These are phyloP conservation scores for Wilcoxina mikolae DNA, from an alignment of 495 filamentous ascomycete species.

Conservation along the genomic window DNA sequence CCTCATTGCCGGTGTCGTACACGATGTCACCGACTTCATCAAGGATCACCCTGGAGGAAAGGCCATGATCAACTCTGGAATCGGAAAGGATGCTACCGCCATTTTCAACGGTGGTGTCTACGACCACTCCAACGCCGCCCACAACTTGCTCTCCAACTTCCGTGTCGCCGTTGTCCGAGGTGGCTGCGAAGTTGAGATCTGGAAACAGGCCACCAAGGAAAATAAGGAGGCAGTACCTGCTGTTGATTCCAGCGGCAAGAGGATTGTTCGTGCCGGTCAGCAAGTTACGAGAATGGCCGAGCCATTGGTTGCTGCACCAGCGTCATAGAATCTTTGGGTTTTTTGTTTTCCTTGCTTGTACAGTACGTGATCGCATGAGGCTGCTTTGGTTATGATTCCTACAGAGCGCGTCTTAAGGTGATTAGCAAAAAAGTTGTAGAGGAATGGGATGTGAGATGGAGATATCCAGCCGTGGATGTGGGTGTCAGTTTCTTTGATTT, in stretches of 20 bases:
- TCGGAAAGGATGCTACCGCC: slow-evolving; percentile 95
- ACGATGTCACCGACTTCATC: slow-evolving; percentile 90
- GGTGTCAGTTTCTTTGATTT: no score
- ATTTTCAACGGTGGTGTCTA: slow-evolving; percentile 99
- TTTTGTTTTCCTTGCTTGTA: no score
- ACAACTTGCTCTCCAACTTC: slow-evolving; percentile 95
- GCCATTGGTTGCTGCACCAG: slow-evolving; percentile 56
- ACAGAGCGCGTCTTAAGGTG: no score
- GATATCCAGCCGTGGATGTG: no score
- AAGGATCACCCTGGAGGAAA: slow-evolving; percentile 95
- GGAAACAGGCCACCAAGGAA: slow-evolving; percentile 88
- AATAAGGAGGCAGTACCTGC: slow-evolving; percentile 69
- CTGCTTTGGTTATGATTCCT: no score
- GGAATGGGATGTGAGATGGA: no score
- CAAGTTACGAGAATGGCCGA: slow-evolving; percentile 75
- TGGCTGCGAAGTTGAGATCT: slow-evolving; percentile 96
- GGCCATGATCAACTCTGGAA: slow-evolving; percentile 77
- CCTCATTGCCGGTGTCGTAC: slow-evolving; percentile 84
- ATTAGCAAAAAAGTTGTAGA: no score
- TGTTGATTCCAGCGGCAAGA: slow-evolving; percentile 65
- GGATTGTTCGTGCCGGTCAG: slow-evolving; percentile 76
- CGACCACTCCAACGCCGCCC: slow-evolving; percentile 92
- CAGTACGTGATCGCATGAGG: no score
- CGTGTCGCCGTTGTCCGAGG: slow-evolving; percentile 91
- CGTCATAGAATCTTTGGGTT: no score